A percentile compares a stretch with the other conserved stretches of the same genome.
Conservation (phyloP, 1,284 basidiomycete species). For the Fomitopsis palustris region DNA sequence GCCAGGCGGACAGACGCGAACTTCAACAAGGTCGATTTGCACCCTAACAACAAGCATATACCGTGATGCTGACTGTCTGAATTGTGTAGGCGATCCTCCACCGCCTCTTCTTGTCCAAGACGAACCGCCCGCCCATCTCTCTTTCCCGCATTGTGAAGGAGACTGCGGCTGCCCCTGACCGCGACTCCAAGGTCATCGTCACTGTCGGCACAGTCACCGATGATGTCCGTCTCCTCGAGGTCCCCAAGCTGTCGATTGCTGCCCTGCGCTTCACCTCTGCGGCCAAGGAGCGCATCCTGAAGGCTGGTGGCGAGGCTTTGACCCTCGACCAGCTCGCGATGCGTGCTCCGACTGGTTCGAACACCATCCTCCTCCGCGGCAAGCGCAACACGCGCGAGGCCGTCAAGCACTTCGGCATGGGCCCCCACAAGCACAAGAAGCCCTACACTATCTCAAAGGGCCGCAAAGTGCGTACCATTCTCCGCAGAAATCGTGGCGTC, state of each 20-base stretch:
- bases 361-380: slow-evolving; percentile 92
- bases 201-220: slow-evolving; percentile 93
- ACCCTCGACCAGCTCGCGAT: slow-evolving; percentile 97
- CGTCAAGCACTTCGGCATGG: slow-evolving; percentile 96
- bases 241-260: slow-evolving; percentile 93
- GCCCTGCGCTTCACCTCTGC: slow-evolving; percentile 94
- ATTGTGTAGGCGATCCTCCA: slow-evolving; percentile 79
- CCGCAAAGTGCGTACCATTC: slow-evolving; percentile 65
- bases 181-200: slow-evolving; percentile 84
- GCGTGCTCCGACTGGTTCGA: slow-evolving; percentile 90
- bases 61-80: slow-evolving; percentile 6
- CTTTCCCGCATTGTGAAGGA: slow-evolving; percentile 88
- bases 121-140: slow-evolving; percentile 96
- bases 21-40: slow-evolving; percentile 86
- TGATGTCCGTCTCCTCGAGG: slow-evolving; percentile 84
- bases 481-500: neutral
- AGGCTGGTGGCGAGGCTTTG: slow-evolving; percentile 91
- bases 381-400: slow-evolving; percentile 93
- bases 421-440: slow-evolving; percentile 91
- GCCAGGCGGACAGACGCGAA: slow-evolving; percentile 93
- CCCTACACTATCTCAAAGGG: slow-evolving; percentile 94
- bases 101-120: slow-evolving; percentile 95
- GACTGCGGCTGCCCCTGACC: slow-evolving; percentile 67
- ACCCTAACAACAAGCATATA: neutral
- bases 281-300: slow-evolving; percentile 92